A percentile compares a stretch with the other conserved stretches of the same genome.
These are phyloP conservation scores for Neolecta irregularis DNA, from an alignment of 1,139 yeast genomes.

Conservation along the genomic window DNA sequence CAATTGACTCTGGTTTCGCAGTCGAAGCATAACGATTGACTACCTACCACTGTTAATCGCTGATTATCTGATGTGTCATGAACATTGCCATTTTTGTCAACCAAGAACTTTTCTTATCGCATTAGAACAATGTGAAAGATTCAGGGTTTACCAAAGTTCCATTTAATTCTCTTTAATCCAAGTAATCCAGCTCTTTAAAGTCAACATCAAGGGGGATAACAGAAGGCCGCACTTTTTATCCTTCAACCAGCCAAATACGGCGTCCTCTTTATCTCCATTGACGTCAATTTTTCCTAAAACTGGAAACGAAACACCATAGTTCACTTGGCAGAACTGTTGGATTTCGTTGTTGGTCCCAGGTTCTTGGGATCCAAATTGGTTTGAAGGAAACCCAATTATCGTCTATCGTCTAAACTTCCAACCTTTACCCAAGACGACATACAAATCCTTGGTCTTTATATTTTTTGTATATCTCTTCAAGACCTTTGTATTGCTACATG, in stretches of 20 bases:
- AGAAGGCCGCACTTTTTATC: constrained; percentile 26
- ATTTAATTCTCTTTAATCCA: constrained; percentile 10
- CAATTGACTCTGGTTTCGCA: constrained; percentile 38
- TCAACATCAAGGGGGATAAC: too few relatives aligned
- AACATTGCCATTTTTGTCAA: constrained; percentile 59
- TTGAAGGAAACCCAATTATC: constrained; percentile 82
- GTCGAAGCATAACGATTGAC: constrained; percentile 53
- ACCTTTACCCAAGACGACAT: too few relatives aligned
- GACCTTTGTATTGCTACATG: constrained; percentile 55
- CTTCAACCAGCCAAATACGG: constrained; percentile 69
- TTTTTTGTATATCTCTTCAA: constrained; percentile 68
- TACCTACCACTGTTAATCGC: too few relatives aligned
- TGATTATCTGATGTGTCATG: too few relatives aligned
- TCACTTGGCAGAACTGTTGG: constrained; percentile 43
- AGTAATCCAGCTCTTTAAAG: constrained; percentile 7
- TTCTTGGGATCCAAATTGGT: constrained; percentile 80
- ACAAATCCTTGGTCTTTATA: constrained; percentile 62
- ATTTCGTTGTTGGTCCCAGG: constrained; percentile 59
- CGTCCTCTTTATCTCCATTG: constrained; percentile 67
- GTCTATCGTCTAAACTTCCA: too few relatives aligned
- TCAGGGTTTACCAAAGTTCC: constrained; percentile 36
- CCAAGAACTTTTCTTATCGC: constrained; percentile 80
- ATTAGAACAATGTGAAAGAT: too few relatives aligned
- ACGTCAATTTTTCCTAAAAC: constrained; percentile 75
- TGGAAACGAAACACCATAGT: constrained; percentile 46